Evolutionary conservation across 2,329 filamentous ascomycete species (phyloP).

Genomic region (Aphanocladium album): DNA sequence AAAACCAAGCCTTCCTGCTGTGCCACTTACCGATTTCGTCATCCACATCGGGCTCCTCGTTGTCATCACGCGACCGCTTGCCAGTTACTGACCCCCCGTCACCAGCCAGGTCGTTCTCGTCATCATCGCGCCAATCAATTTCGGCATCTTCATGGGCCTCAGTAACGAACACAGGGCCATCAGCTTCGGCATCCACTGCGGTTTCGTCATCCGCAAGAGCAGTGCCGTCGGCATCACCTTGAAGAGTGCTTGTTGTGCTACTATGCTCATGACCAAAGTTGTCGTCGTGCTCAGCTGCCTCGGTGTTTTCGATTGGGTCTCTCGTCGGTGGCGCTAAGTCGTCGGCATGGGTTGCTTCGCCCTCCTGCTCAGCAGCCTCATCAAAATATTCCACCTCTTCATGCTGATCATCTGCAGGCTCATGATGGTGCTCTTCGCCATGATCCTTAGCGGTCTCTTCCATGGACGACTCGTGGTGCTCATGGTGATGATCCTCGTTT

Average conservation of each 20-base stretch:
- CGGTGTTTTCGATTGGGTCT: conserved; percentile 17
- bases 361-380: conserved; percentile 16
- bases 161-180: conserved; percentile 17
- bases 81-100: conserved; percentile 20
- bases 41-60: conserved; percentile 26
- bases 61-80: conserved; percentile 26
- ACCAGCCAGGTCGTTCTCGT: conserved; percentile 19
- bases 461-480: conserved; percentile 15
- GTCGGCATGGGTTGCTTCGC: conserved; percentile 4
- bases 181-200: conserved; percentile 18
- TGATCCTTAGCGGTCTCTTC: conserved; percentile 18
- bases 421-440: conserved; percentile 15
- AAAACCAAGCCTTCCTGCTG: not conserved
- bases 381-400: conserved; percentile 14
- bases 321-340: conserved; percentile 1
- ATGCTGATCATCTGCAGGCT: conserved; percentile 14
- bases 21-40: conserved; percentile 27
- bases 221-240: conserved; percentile 27
- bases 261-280: conserved; percentile 17
- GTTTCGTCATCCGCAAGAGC: conserved; percentile 19
- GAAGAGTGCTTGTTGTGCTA: conserved; percentile 29
- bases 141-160: conserved; percentile 22
- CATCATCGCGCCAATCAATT: conserved; percentile 28
- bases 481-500: conserved; percentile 17
- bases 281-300: conserved; percentile 18